A percentile compares a stretch with the other conserved stretches of the same genome.
These are phyloP conservation scores for Phoma herbarum DNA, from an alignment of 2,329 filamentous ascomycete genomes.

Conservation along the genomic window DNA sequence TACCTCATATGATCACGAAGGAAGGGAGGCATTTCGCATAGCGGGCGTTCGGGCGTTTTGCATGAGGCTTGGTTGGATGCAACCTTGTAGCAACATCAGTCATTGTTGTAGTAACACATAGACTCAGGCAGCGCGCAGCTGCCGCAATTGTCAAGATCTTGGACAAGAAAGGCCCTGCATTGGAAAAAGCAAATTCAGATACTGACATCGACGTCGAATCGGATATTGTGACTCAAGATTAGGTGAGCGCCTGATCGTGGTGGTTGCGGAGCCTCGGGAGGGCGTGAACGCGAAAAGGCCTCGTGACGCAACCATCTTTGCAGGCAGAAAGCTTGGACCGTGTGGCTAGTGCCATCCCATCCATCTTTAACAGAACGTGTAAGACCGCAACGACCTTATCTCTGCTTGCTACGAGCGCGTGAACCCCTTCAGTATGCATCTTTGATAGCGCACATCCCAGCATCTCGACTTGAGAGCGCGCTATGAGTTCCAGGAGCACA, in stretches of 20 bases:
- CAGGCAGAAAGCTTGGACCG: constrained; percentile 14
- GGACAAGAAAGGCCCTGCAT: neutral
- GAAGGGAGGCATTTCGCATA: constrained; percentile 19
- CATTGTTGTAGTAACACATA: constrained; percentile 14
- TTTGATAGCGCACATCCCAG: neutral
- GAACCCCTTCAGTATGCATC: neutral
- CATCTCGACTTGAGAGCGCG: neutral
- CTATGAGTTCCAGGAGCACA: neutral
- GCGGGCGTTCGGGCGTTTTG: constrained; percentile 26
- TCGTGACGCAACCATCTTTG: constrained; percentile 36
- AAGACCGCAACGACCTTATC: constrained; percentile 8
- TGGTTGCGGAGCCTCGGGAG: constrained; percentile 3
- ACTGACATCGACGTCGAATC: neutral
- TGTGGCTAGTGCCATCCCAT: constrained; percentile 20
- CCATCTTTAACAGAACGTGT: constrained; percentile 18
- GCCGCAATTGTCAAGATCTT: neutral
- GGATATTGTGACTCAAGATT: neutral
- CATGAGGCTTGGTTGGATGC: constrained; percentile 21
- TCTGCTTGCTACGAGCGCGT: constrained; percentile 26
- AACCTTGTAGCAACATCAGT: constrained; percentile 23
- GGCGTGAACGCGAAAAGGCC: constrained; percentile 3
- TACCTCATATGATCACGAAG: constrained; percentile 10
- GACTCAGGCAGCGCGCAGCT: neutral
- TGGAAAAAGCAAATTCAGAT: neutral
- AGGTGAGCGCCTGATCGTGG: neutral